A percentile compares a stretch with the other conserved stretches of the same genome.
Evolutionary conservation across 805 yeast species (phyloP).

Genomic region (Yamadazyma laniorum): DNA sequence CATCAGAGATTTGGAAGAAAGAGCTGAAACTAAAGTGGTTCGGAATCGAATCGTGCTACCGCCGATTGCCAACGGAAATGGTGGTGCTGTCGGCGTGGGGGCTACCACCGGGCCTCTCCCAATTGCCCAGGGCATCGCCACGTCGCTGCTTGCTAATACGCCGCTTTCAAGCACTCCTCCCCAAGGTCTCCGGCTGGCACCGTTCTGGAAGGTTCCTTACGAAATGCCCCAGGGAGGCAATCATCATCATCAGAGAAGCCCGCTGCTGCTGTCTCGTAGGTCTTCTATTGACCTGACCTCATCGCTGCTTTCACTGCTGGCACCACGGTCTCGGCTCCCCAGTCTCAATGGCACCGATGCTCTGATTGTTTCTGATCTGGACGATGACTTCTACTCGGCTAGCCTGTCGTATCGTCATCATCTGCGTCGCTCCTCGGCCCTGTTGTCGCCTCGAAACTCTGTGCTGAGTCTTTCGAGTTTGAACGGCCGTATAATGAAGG

Average conservation of each 20-base stretch:
- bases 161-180: neutral
- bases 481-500: conserved; percentile 28
- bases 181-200: conserved; percentile 20
- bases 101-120: neutral
- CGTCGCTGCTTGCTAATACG: neutral
- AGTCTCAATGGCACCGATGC: conserved; percentile 3
- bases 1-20: conserved; percentile 42
- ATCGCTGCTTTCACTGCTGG: conserved; percentile 7
- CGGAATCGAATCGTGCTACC: conserved; percentile 26
- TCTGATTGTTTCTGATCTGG: conserved; percentile 28
- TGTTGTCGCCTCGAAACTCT: conserved; percentile 34
- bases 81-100: neutral
- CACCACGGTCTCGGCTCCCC: conserved; percentile 4
- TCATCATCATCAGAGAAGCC: neutral
- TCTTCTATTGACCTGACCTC: conserved; percentile 2
- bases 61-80: conserved; percentile 14
- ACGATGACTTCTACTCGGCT: conserved; percentile 34
- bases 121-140: neutral
- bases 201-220: conserved; percentile 63
- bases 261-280: conserved; percentile 35
- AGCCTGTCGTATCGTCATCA: conserved; percentile 16
- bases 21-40: conserved; percentile 21
- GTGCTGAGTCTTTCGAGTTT: conserved; percentile 30
- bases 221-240: conserved; percentile 42
- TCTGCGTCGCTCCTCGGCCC: conserved; percentile 16